A percentile compares a stretch with the other conserved stretches of the same genome.
Conservation (phyloP, 768 basidiomycete species). For the Trametes coccinea region DNA sequence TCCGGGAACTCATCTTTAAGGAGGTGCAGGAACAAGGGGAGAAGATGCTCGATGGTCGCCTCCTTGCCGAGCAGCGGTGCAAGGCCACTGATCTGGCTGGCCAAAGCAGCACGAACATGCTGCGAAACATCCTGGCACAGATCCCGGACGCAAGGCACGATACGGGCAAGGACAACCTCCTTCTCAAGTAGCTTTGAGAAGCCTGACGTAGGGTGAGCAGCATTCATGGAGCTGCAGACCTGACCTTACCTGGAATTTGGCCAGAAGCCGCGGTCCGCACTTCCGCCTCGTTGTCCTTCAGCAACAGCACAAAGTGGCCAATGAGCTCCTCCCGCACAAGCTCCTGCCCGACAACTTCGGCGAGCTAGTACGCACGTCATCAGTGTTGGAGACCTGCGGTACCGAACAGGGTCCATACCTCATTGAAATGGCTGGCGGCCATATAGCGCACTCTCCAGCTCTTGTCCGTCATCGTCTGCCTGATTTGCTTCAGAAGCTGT, state of each 20-base stretch:
- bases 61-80: conserved; percentile 93
- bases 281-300: conserved; percentile 99
- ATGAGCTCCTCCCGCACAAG: conserved; percentile 94
- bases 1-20: conserved; percentile 99
- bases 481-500: conserved; percentile 83
- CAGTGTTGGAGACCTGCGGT: not conserved
- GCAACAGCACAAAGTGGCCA: conserved; percentile 85
- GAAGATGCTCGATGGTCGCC: conserved; percentile 92
- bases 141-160: conserved; percentile 94
- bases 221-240: not conserved
- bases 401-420: conserved; percentile 48
- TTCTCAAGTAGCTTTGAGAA: conserved; percentile 93
- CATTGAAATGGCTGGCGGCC: conserved; percentile 97
- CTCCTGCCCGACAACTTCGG: conserved; percentile 85
- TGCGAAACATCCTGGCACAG: conserved; percentile 92
- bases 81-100: conserved; percentile 93
- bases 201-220: conserved; percentile 50
- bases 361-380: conserved; percentile 54
- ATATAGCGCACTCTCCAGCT: conserved; percentile 99
- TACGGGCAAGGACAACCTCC: conserved; percentile 89
- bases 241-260: conserved; percentile 85
- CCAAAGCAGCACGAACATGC: conserved; percentile 95
- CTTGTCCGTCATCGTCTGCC: conserved; percentile 88
- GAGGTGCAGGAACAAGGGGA: conserved; percentile 93
- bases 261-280: conserved; percentile 95